Evolutionary conservation across 2,329 filamentous ascomycete genomes (phyloP), one percentile per base, ranked within the genome.

Genomic region (Diaporthe ampelina): DNA sequence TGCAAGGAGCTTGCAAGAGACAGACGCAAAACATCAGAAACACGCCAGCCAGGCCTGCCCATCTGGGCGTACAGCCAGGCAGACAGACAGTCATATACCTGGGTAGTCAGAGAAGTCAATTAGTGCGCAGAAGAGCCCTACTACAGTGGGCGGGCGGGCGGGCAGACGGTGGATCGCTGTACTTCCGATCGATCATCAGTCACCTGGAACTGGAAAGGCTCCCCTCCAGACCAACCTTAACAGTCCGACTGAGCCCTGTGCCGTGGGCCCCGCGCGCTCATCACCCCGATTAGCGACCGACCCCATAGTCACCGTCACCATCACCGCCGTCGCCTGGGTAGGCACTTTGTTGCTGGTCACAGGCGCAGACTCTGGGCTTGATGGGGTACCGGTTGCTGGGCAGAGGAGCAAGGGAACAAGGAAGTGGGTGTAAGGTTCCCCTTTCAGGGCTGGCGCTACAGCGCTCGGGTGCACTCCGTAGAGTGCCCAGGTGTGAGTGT

Each of bases 241-340:
- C 63, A n/a, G 29, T 29, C 61, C 61, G 24, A n/a, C 29, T 52
- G 7, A 52, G 63, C 63, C 32, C 29, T 26, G 63, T 68, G n/a
- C 61, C 61, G 61, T 67, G 48, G 63, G 45, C 63, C 63, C 48
- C 35, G 35, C 57, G 57, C 35, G 70, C 57, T 24, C 57, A 63
- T 72, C 70, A 63, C 11, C 50, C 45, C 70, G 57, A 72, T 72
- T 63, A 63, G 70, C 70, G 70, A 72, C 57, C 24, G 32, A 58
- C 37, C 24, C 69, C 56, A 48, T 59, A 35, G 24, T 40, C 32
- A 59, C 21, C 57, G 37, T 24, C 57, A 59, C 57, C 57, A 59
- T 24, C 57, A 59, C 57, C 57, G 32, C 58, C 58, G 43, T 29
- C 32, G 35, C 56, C 32, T 50, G 45, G 61, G 61, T 21, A 13